phyloP scores from a whole-genome alignment of 1,284 basidiomycete genomes.

The Moesziomyces sp. region DNA sequence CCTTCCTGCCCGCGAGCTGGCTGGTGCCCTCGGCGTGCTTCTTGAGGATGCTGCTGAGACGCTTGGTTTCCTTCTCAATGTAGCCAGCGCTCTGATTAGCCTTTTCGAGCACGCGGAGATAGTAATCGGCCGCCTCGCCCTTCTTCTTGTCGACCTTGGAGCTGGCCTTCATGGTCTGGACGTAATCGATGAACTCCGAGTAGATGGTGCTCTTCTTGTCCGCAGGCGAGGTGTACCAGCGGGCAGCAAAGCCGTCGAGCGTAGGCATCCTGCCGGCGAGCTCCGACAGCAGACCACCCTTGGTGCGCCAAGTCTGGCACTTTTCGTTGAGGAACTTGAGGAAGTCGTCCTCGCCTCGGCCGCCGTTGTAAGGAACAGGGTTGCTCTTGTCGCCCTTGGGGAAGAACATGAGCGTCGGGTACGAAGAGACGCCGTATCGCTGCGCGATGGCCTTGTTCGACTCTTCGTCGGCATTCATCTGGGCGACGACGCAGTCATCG shows the following conservation, averaged over 20 bases:
- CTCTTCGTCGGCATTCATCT: slow-evolving; percentile 87
- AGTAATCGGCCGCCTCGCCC: slow-evolving; percentile 77
- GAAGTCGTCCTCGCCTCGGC: slow-evolving; percentile 77
- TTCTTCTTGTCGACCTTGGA: slow-evolving; percentile 62
- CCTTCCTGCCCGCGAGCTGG: slow-evolving; percentile 77
- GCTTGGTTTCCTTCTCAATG: slow-evolving; percentile 83
- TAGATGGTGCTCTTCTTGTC: slow-evolving; percentile 73
- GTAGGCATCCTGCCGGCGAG: slow-evolving; percentile 82
- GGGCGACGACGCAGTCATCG: slow-evolving; percentile 83
- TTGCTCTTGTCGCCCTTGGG: slow-evolving; percentile 75
- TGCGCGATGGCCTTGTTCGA: slow-evolving; percentile 80
- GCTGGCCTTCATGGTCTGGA: slow-evolving; percentile 51
- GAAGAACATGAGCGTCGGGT: slow-evolving; percentile 92
- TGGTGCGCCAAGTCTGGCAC: slow-evolving; percentile 84
- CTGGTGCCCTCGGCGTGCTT: slow-evolving; percentile 72
- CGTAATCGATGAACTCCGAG: slow-evolving; percentile 71
- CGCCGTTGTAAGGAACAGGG: slow-evolving; percentile 77
- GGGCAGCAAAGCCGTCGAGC: slow-evolving; percentile 81
- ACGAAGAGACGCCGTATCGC: slow-evolving; percentile 77
- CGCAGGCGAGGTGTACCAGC: slow-evolving; percentile 77
- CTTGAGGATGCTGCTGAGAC: slow-evolving; percentile 75
- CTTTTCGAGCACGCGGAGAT: slow-evolving; percentile 88
- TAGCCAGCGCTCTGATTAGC: slow-evolving; percentile 78
- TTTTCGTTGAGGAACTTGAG: slow-evolving; percentile 79
- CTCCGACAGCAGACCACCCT: slow-evolving; percentile 82